These are phyloP conservation scores for Amanita molliuscula DNA, from an alignment of 768 basidiomycete species.

Conservation along the genomic window DNA sequence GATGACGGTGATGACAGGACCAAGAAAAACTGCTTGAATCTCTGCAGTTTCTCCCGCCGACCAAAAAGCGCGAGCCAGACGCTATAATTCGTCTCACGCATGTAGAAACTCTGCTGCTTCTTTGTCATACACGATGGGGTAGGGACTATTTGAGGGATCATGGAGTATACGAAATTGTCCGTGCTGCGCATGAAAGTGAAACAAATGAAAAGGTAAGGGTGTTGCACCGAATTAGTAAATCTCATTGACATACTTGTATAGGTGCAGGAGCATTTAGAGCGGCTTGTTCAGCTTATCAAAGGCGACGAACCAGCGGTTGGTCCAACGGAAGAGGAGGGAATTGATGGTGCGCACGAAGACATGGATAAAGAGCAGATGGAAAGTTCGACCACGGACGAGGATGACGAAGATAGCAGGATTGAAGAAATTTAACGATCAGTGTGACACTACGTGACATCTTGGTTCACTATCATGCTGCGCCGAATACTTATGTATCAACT, in stretches of 20 bases:
- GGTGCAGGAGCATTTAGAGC: slow-evolving; percentile 83
- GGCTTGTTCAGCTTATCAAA: slow-evolving; percentile 80
- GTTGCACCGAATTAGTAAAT: background rate
- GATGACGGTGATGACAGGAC: slow-evolving; percentile 35
- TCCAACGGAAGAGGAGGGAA: slow-evolving; percentile 23
- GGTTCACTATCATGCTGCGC: too few relatives aligned
- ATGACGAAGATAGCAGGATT: slow-evolving; percentile 65
- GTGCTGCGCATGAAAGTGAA: slow-evolving; percentile 71
- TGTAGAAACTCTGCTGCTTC: slow-evolving; percentile 81
- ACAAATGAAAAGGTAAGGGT: slow-evolving; percentile 59
- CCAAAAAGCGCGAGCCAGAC: slow-evolving; percentile 80
- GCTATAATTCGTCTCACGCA: slow-evolving; percentile 65
- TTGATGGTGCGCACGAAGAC: slow-evolving; percentile 9
- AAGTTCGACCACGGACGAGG: slow-evolving; percentile 21
- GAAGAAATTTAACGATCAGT: slow-evolving; percentile 50
- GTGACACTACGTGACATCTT: background rate
- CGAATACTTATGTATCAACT: too few relatives aligned
- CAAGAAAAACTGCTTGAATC: slow-evolving; percentile 79
- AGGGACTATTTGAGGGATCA: slow-evolving; percentile 69
- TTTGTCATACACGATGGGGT: slow-evolving; percentile 86
- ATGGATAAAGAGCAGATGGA: slow-evolving; percentile 11
- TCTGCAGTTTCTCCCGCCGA: slow-evolving; percentile 80
- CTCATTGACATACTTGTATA: slow-evolving; percentile 17
- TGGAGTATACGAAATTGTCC: slow-evolving; percentile 82
- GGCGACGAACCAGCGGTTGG: slow-evolving; percentile 57